Evolutionary conservation across 805 yeast genomes (phyloP).

Genomic region (Spathaspora arborariae): DNA sequence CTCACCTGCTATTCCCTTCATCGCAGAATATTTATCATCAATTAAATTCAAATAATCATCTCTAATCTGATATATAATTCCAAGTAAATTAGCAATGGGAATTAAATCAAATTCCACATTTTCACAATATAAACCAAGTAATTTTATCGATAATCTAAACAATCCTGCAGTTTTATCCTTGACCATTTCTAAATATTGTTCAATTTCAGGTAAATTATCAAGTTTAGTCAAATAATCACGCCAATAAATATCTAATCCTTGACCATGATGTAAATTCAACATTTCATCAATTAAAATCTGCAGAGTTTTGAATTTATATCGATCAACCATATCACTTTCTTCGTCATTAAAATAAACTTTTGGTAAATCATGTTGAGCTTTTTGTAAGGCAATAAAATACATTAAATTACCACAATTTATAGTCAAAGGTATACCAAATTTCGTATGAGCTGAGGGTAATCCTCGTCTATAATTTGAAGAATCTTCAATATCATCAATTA

Average conservation of each 20-base stretch:
- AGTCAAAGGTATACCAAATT: conserved; percentile 76
- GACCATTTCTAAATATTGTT: conserved; percentile 73
- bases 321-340: conserved; percentile 5
- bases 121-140: conserved; percentile 42
- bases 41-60: conserved; percentile 79
- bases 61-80: conserved; percentile 77
- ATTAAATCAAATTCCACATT: conserved; percentile 15
- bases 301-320: conserved; percentile 24
- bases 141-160: conserved; percentile 66
- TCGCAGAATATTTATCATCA: conserved; percentile 47
- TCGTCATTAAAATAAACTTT: conserved; percentile 10
- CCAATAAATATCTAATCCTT: conserved; percentile 88
- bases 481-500: conserved; percentile 88
- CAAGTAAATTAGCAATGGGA: conserved; percentile 70
- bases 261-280: conserved; percentile 82
- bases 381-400: conserved; percentile 68
- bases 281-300: conserved; percentile 64
- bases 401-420: conserved; percentile 80
- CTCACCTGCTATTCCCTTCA: conserved; percentile 71
- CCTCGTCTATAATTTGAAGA: conserved; percentile 70
- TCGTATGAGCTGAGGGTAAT: conserved; percentile 69
- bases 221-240: conserved; percentile 45
- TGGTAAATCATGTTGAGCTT: conserved; percentile 25
- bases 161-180: conserved; percentile 86
- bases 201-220: conserved; percentile 22